Evolutionary conservation across 1,284 basidiomycete species (phyloP), one percentile per base, ranked within the genome.

Genomic region (Flammula alnicola): DNA sequence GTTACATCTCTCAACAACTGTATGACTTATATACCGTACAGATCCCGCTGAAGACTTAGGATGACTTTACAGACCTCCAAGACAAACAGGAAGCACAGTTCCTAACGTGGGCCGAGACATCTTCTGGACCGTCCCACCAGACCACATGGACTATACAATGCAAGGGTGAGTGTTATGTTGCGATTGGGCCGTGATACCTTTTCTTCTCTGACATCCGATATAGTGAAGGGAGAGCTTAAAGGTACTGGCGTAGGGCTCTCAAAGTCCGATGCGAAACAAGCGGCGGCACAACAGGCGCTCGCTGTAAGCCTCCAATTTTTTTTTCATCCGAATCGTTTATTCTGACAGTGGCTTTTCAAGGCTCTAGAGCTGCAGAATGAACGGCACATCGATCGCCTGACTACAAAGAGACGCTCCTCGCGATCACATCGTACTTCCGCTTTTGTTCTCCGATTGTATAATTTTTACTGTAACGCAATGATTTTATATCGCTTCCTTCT

Each of bases 1-100:
- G 58, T 73, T 41, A 79, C 79, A 4, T 60, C 61, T 14, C 67
- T 85, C 43, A 67, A 85, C 63, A 85, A 85, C 62, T 69, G 83
- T 77, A 52, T 60, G 77, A 51, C 11, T 30, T n/a, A 30, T 31
- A 19, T 2, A 20, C n/a, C 9, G 22, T 29, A 6, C 38, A 31
- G 31, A 9, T 31, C 12, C 14, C 27, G 43, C 22, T n/a, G 12
- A 12, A 30, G 22, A 29, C 44, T 52, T 12, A 52, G 40, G 1
- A 27, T 44, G 17, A 33, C 29, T 33, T 27, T 54, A 23, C 47
- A 81, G 80, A 75, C 63, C 66, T 81, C 26, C 75, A 77, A 56
- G 59, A 51, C 9, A 67, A 52, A n/a, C 47, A 64, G 1, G 60
- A 66, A 50, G 19, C 46, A 12, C 53, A 60, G 32, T 43, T 61